phyloP scores from a whole-genome alignment of 1,284 basidiomycete genomes.

The Mrakiaceae sp. region DNA sequence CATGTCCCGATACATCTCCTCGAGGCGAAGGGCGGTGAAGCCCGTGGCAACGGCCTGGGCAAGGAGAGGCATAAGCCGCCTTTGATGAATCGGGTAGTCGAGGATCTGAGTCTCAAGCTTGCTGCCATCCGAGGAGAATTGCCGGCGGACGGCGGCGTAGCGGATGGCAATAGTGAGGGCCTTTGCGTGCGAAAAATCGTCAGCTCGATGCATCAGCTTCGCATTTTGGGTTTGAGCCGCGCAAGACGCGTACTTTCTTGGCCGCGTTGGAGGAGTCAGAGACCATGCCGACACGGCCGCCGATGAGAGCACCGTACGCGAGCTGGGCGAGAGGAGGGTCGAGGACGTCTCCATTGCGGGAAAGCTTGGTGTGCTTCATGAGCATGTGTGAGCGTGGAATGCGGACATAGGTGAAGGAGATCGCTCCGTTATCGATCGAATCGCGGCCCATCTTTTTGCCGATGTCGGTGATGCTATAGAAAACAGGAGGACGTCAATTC shows the following conservation, averaged over 20 bases:
- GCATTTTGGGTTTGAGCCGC: background rate
- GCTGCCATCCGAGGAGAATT: constrained; percentile 41
- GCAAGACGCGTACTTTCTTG: constrained; percentile 34
- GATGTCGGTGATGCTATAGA: constrained; percentile 26
- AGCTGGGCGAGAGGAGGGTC: constrained; percentile 45
- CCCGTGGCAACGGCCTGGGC: constrained; percentile 46
- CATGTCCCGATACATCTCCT: constrained; percentile 33
- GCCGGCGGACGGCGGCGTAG: constrained; percentile 45
- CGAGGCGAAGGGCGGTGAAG: constrained; percentile 40
- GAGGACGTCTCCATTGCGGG: constrained; percentile 25
- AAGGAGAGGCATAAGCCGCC: constrained; percentile 44
- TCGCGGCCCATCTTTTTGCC: constrained; percentile 45
- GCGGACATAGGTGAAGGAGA: constrained; percentile 45
- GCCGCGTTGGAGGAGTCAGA: constrained; percentile 42
- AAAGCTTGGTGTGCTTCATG: constrained; percentile 43
- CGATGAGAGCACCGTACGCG: constrained; percentile 46
- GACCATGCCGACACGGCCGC: constrained; percentile 45
- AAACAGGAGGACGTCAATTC: no score
- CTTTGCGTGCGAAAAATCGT: constrained; percentile 22
- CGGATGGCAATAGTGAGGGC: constrained; percentile 45
- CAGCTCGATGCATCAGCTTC: background rate
- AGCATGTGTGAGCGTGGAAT: constrained; percentile 45
- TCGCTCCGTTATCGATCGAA: constrained; percentile 38
- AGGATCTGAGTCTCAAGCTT: constrained; percentile 42
- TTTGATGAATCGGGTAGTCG: constrained; percentile 49